Evolutionary conservation across 1,139 yeast species (phyloP), one percentile per base, ranked within the genome.

Genomic region (Taphrina wiesneri): DNA sequence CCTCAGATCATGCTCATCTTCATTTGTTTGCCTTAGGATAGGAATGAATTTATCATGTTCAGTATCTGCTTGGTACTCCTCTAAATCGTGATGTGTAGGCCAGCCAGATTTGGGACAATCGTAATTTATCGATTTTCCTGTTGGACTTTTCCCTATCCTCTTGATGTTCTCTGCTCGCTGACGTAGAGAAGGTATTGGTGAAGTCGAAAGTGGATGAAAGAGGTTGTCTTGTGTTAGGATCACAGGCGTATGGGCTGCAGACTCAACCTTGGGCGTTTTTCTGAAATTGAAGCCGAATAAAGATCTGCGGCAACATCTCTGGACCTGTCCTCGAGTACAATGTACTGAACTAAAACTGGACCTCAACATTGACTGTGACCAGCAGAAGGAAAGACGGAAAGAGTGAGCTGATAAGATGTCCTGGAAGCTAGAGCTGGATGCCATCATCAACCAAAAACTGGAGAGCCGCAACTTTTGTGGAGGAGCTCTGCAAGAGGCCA

Each of bases 51-150:
- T 75, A 26, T 79, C 75, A 73, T 90, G 97, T 39, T 83, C 85
- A 15, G 75, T 79, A 75, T 93, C 99, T 62, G 80, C 78, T 73
- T 86, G 86, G 97, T 97, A 93, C 1, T 97, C 97, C 72, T 87
- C 92, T 73, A 83, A 82, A 30, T 90, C 86, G 74, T 90, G 96
- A 75, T 93, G 99, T 5, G 99, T 93, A 30, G 99, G 99, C 67
- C 93, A 91, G 5, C 99, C 99, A 5, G 96, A 88, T 68, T 84
- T 79, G 3, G 99, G 99, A 78, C 99, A 93, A 1, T 93, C 90
- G 76, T 82, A 93, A 71, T 87, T 82, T 68, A 93, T 91, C 65
- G 88, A 86, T 70, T 86, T 84, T 28, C 85, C 81, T 0, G 98
- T 91, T 0, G 98, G 98, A 76, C 99, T 93, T 73, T 84, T 84